Base-by-base conservation (phyloP, 108 stramenopile species). In the Pseudonitzschia multiseries region DNA sequence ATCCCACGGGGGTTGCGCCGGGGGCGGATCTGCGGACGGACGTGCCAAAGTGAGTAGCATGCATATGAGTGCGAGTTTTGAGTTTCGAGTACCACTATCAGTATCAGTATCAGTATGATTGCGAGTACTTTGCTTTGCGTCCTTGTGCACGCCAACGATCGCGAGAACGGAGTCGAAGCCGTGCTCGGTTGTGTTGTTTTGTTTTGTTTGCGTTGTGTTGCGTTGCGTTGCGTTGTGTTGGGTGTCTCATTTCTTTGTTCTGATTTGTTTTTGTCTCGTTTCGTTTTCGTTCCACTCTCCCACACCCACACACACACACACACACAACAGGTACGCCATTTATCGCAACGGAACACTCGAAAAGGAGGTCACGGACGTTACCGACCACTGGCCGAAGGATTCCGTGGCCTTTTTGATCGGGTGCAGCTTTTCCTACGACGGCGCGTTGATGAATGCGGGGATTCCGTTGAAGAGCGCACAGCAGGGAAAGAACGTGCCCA, bases 371-470 rank as follows among this genome's bases (percentile, higher is more conserved):
- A 71, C 66, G 8, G 88, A 93, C 76, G 86, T 84, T 14, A 87
- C 69, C 21, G 77, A 75, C 22, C 75, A 80, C 53, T 95, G 94
- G 94, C 88, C 87, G 6, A 77, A 86, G 33, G 75, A 89, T 29
- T 80, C 89, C 17, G 91, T 93, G 21, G 89, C 89, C 42, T 95
- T 95, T 50, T 73, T 95, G 62, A 90, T 95, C 57, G 94, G 94
- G 29, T 95, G 94, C 73, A 84, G 81, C 68, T 95, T 95, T 59
- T 87, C 88, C 32, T 91, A 87, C 71, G 96, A 97, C 66, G 91
- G 84, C 13, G 91, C 87, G 0, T 76, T 97, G 12, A 65, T 82
- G 68, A 68, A 81, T 10, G 89, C 87, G 21, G 88, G 88, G 13
- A 85, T 96, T 33, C 88, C 86, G 4, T 67, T 91, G 24, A 83